Percentiles rank a stretch among this genome's conserved stretches.
Evolutionary conservation across 768 basidiomycete species (phyloP).

Genomic region (Paxillus involutus): DNA sequence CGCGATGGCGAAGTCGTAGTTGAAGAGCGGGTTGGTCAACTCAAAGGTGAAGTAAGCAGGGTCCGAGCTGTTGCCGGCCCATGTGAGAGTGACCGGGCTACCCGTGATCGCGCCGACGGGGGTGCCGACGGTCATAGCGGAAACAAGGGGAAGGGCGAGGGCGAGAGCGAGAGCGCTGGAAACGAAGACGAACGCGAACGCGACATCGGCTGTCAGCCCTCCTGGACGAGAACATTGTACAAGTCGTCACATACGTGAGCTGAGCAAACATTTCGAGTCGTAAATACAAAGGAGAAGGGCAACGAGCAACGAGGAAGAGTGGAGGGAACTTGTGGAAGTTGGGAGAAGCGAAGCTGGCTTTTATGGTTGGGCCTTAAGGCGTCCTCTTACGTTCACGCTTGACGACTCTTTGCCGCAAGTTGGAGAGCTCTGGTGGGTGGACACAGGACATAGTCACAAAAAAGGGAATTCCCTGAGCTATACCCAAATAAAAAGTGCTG

Average conservation of each 20-base stretch:
- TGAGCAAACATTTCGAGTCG: slow-evolving; percentile 48
- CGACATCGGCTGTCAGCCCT: background rate
- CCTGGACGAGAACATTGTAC: too few relatives aligned
- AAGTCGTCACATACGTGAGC: slow-evolving; percentile 38
- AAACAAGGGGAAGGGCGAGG: slow-evolving; percentile 42
- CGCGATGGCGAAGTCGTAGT: slow-evolving; percentile 52
- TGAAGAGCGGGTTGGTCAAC: slow-evolving; percentile 48
- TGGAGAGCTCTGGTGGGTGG: too few relatives aligned
- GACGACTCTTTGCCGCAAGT: too few relatives aligned
- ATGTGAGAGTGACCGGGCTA: slow-evolving; percentile 41
- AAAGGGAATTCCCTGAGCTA: too few relatives aligned
- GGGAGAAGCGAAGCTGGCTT: slow-evolving; percentile 3
- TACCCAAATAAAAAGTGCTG: too few relatives aligned
- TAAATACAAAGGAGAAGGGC: slow-evolving; percentile 10
- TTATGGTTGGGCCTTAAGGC: slow-evolving; percentile 8
- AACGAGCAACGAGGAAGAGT: background rate
- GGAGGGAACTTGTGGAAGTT: slow-evolving; percentile 17
- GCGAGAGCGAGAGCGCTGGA: slow-evolving; percentile 44
- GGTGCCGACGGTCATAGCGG: slow-evolving; percentile 42
- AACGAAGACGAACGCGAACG: background rate
- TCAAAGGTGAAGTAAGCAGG: slow-evolving; percentile 43
- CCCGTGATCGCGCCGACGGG: slow-evolving; percentile 35
- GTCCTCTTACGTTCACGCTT: too few relatives aligned
- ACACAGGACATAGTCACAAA: too few relatives aligned
- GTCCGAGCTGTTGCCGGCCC: slow-evolving; percentile 45